Base-by-base conservation (phyloP, 2,329 filamentous ascomycete species). In the Arthrobotrys megalospora region DNA sequence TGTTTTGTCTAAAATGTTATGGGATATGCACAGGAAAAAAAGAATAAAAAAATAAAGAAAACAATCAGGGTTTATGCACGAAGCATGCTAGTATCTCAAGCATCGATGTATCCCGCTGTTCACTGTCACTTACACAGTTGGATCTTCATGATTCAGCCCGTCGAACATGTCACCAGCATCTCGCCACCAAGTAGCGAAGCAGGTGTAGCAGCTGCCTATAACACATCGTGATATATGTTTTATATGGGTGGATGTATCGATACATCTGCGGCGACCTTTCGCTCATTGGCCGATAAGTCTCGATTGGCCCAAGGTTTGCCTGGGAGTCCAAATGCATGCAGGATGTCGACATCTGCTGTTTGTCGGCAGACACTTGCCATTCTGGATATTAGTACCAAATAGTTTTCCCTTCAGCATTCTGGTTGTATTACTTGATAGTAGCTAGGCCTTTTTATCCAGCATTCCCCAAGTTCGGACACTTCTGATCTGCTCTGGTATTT, bases 281-380 rank as follows among this genome's bases (percentile, higher is more conserved):
- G 24, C 48, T 45, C 48, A 55, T 48, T 45, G 34, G 48, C 66
- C 52, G 41, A 64, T 47, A 50, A 36, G 28, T 41, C 34, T 55
- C 48, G 11, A 73, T 73, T 73, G 58, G 69, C 32, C 45, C 28
- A 65, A 38, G n/a, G 69, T 70, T 65, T 65, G 48, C 60, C 66
- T 76, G 47, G 38, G 16, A 66, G 36, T 24, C 10, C 58, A 24
- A 65, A 71, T 77, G 73, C 73, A 77, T 77, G 73, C 73, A 77
- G 73, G 28, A 77, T 77, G 73, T 77, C 73, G 73, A 77, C 73
- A 77, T 77, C 66, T 66, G 50, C 41, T 77, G 73, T 77, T 70
- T 70, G 66, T 71, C 60, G 48, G 52, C 41, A 66, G 67, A 77
- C 32, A 67, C 52, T 63, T 77, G 60, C 66, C 66, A 66, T 66